Evolutionary conservation across 805 yeast genomes (phyloP).

Genomic region (Saccharomycopsis sp.): DNA sequence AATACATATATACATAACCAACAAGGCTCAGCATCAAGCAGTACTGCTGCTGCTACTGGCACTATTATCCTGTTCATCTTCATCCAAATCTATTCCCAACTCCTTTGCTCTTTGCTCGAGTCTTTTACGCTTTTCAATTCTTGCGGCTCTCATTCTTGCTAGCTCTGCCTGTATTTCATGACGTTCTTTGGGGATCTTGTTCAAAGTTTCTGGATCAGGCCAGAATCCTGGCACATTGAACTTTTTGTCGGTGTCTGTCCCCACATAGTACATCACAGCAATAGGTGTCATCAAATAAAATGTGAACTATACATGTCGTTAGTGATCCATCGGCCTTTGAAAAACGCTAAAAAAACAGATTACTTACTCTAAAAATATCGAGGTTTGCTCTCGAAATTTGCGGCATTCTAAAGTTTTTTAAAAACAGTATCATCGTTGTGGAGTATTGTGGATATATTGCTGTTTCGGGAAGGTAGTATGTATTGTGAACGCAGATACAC

Average conservation of each 20-base stretch:
- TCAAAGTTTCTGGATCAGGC: conserved; percentile 93
- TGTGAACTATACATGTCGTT: conserved; percentile 46
- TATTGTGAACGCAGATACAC: neutral
- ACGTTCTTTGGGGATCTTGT: conserved; percentile 88
- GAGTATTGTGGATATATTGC: neutral
- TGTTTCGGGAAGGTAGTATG: neutral
- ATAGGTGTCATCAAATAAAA: conserved; percentile 83
- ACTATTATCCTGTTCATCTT: neutral
- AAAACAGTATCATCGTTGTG: neutral
- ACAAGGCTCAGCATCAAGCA: neutral
- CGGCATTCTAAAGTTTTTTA: neutral
- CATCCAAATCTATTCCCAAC: conserved; percentile 18
- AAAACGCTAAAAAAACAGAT: neutral
- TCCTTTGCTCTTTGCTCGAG: conserved; percentile 65
- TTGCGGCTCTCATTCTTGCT: conserved; percentile 75
- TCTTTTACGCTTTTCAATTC: conserved; percentile 63
- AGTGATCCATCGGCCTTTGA: neutral
- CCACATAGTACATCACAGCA: conserved; percentile 88
- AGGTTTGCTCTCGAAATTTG: conserved; percentile 18
- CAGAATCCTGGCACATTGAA: conserved; percentile 90
- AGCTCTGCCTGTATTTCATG: conserved; percentile 87
- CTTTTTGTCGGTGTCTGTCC: conserved; percentile 82
- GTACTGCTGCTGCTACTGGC: neutral
- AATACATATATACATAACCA: neutral
- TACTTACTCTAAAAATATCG: conserved; percentile 20